Conservation (phyloP, 2,329 filamentous ascomycete species). For the Verticillium klebahnii region DNA sequence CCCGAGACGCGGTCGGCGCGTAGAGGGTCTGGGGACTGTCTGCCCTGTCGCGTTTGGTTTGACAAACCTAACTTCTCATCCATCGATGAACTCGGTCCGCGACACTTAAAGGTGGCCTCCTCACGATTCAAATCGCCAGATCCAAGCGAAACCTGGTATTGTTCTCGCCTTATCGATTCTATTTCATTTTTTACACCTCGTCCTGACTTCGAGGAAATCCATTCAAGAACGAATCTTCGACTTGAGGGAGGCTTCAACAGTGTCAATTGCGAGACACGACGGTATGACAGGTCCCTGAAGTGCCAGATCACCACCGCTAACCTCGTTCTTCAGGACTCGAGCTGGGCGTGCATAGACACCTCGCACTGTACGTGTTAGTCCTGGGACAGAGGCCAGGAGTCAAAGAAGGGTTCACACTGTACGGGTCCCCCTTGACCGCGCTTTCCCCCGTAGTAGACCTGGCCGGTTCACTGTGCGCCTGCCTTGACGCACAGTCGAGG, state of each 20-base stretch:
- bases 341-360: not conserved
- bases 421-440: not conserved
- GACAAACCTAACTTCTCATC: not conserved
- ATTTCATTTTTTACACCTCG: no score
- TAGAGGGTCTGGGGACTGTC: not conserved
- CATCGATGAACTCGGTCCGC: not conserved
- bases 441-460: not conserved
- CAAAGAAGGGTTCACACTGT: not conserved
- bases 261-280: not conserved
- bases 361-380: not conserved
- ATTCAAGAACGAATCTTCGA: no score
- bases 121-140: not conserved
- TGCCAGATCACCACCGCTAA: not conserved
- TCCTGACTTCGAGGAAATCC: not conserved
- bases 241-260: not conserved
- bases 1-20: constrained; percentile 7
- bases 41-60: not conserved
- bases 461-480: not conserved
- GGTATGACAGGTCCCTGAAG: not conserved
- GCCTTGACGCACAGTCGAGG: not conserved
- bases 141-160: not conserved
- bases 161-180: no score
- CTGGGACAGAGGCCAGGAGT: not conserved
- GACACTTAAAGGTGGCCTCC: not conserved
- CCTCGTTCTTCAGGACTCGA: not conserved